These are phyloP conservation scores for Tetrapisispora iriomotensis DNA, from an alignment of 805 yeast genomes.

Conservation along the genomic window DNA sequence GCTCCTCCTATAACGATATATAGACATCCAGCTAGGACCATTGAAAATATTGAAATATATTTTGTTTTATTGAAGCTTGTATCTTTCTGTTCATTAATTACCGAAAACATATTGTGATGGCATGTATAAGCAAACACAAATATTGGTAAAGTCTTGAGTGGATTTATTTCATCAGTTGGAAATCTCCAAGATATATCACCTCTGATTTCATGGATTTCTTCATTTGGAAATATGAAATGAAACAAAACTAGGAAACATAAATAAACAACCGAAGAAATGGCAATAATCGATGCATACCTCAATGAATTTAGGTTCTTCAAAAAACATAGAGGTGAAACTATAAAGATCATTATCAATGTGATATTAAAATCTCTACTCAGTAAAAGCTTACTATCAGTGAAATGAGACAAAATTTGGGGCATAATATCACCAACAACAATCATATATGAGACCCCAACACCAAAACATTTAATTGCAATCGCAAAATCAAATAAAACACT, in stretches of 20 bases:
- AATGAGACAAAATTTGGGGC: conserved; percentile 41
- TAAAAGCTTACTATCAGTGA: conserved; percentile 28
- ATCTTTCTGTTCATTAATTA: conserved; percentile 68
- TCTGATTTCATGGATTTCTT: conserved; percentile 23
- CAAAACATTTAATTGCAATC: conserved; percentile 61
- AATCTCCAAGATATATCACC: conserved; percentile 42
- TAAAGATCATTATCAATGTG: conserved; percentile 39
- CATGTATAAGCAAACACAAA: conserved; percentile 92
- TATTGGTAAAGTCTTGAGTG: conserved; percentile 77
- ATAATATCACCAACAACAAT: conserved; percentile 63
- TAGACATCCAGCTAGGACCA: conserved; percentile 48
- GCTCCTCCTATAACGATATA: conserved; percentile 67
- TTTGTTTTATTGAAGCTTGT: conserved; percentile 39
- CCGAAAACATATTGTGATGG: conserved; percentile 88
- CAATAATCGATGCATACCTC: conserved; percentile 76
- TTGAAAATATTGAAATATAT: conserved; percentile 41
- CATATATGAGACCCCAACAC: conserved; percentile 57
- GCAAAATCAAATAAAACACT: conserved; percentile 58
- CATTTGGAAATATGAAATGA: conserved; percentile 42
- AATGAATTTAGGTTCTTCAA: conserved; percentile 69
- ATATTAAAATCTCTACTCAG: conserved; percentile 51
- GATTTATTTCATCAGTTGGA: conserved; percentile 34
- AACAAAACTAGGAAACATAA: conserved; percentile 60
- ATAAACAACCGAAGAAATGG: conserved; percentile 71
- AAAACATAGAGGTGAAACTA: conserved; percentile 50